Evolutionary conservation across 352 stramenopile species (phyloP).

Genomic region (Phytophthora pistaciae): DNA sequence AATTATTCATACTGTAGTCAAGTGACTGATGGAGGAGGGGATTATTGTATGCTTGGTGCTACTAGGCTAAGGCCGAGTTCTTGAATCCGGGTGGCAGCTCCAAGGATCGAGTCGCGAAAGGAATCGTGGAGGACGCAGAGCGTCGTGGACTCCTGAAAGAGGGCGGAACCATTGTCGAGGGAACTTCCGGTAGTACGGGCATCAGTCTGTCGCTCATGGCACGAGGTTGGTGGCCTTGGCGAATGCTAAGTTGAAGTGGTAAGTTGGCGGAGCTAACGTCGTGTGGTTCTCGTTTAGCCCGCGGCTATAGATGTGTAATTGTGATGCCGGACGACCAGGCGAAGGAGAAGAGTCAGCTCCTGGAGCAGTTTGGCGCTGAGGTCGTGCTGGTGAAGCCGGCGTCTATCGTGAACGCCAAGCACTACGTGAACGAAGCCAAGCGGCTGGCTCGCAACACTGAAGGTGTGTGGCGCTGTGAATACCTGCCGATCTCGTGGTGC

Average conservation of each 20-base stretch:
- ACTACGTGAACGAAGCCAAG: slow-evolving; percentile 98
- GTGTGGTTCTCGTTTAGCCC: slow-evolving; percentile 49
- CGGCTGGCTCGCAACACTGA: slow-evolving; percentile 83
- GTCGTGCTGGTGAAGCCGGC: slow-evolving; percentile 91
- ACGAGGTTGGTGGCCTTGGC: slow-evolving; percentile 49
- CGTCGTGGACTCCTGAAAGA: slow-evolving; percentile 82
- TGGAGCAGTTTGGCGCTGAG: slow-evolving; percentile 88
- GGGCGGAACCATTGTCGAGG: slow-evolving; percentile 97
- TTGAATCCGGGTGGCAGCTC: slow-evolving; percentile 98
- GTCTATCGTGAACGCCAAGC: slow-evolving; percentile 97
- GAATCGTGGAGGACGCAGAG: slow-evolving; percentile 96
- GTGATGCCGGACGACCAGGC: slow-evolving; percentile 98
- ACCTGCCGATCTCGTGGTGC: neutral
- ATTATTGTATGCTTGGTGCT: neutral
- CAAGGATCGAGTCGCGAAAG: slow-evolving; percentile 97
- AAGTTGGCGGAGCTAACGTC: slow-evolving; percentile 9
- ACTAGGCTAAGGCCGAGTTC: slow-evolving; percentile 95
- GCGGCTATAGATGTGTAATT: slow-evolving; percentile 95
- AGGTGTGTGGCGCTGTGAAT: slow-evolving; percentile 40
- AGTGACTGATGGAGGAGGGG: slow-evolving; percentile 3
- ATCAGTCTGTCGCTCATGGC: slow-evolving; percentile 97
- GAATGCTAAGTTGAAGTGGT: slow-evolving; percentile 4
- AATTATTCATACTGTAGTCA: neutral
- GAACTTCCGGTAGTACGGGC: slow-evolving; percentile 97
- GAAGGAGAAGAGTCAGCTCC: slow-evolving; percentile 89